Evolutionary conservation across 768 basidiomycete species (phyloP).

Genomic region (Pisolithus marmoratus): DNA sequence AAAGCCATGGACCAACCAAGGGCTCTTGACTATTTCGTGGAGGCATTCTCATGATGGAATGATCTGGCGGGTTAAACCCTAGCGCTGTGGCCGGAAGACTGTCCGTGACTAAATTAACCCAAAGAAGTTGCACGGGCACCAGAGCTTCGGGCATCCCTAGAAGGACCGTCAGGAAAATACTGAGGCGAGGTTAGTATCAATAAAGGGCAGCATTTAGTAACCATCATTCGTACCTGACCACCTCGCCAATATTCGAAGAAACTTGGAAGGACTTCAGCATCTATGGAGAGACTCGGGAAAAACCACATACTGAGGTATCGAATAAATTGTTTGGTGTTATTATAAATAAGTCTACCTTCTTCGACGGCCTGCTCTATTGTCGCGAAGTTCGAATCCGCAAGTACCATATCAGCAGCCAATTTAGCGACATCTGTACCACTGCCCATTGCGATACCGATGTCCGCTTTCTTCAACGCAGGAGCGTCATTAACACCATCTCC

Average conservation of each 20-base stretch:
- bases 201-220: background rate
- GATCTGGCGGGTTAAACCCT: slow-evolving; percentile 96
- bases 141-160: slow-evolving; percentile 99
- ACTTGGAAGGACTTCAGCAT: slow-evolving; percentile 35
- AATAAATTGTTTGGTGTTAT: slow-evolving; percentile 99
- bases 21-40: slow-evolving; percentile 89
- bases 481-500: slow-evolving; percentile 99
- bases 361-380: slow-evolving; percentile 96
- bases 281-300: background rate
- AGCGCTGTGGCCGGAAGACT: slow-evolving; percentile 94
- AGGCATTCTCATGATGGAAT: slow-evolving; percentile 93
- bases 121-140: slow-evolving; percentile 95
- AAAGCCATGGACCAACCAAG: slow-evolving; percentile 87
- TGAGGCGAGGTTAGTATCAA: slow-evolving; percentile 17
- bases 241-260: slow-evolving; percentile 96
- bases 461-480: slow-evolving; percentile 92
- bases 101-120: slow-evolving; percentile 98
- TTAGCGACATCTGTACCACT: slow-evolving; percentile 99
- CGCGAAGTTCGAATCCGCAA: slow-evolving; percentile 95
- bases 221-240: slow-evolving; percentile 55
- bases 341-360: slow-evolving; percentile 96
- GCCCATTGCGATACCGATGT: slow-evolving; percentile 99
- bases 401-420: slow-evolving; percentile 96
- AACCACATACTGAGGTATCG: slow-evolving; percentile 82
- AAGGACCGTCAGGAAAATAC: slow-evolving; percentile 95